Evolutionary conservation across 306 rosid genomes (phyloP), one percentile per base, ranked within the genome.

Genomic region (Trifolium dubium): DNA sequence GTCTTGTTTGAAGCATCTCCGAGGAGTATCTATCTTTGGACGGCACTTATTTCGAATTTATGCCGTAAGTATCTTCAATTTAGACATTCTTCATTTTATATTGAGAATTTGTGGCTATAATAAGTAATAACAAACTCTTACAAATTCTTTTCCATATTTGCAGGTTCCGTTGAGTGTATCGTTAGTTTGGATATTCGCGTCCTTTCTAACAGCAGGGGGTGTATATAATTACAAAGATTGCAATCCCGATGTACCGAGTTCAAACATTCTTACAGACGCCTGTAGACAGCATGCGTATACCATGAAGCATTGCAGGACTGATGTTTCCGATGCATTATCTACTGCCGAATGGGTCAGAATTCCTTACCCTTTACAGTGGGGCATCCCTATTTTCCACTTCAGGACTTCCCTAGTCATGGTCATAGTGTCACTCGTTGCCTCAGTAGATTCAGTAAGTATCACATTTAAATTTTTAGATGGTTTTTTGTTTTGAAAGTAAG

Each of bases 291-390:
- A 92, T 84, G 92, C 91, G 64, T 84, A 81, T 73, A 86, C 96
- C 55, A 92, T 92, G 96, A 78, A 80, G 64, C 92, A 90, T 87
- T 92, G 98, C 80, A 79, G 94, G 80, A 87, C 96, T n/a, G 98
- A 90, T 75, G 89, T 85, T 74, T 92, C 98, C 44, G 71, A 85
- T 82, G 98, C 96, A 71, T 82, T 85, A 83, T 84, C 85, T 67
- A 84, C 94, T 44, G 88, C 96, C 14, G 87, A 83, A 23, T 92
- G 94, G 94, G 86, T 92, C 83, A 76, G 94, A 86, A 65, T 90
- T 49, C 96, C 98, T 34, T 88, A 88, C 79, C 98, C 96, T 72
- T 83, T 92, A 64, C 98, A 92, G 59, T 92, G 96, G 98, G 98
- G 98, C 58, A 73, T 84, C 71, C 98, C 92, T 53, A 77, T 90